phyloP scores from a whole-genome alignment of 495 filamentous ascomycete genomes.

The Penicillium daleae region DNA sequence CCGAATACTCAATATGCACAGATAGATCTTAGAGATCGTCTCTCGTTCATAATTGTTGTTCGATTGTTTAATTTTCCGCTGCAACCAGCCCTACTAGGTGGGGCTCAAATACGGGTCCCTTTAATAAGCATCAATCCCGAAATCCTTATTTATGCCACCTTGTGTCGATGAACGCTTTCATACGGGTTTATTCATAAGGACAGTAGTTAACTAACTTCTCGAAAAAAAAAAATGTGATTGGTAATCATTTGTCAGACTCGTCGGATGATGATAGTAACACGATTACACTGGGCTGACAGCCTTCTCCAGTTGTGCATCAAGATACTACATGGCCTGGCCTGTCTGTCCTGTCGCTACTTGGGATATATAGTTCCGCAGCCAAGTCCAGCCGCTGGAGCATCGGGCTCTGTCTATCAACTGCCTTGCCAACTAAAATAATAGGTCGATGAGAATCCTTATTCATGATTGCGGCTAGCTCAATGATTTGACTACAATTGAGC shows the following conservation, averaged over 20 bases:
- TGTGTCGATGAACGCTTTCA: background rate
- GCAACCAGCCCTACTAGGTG: background rate
- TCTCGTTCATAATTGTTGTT: background rate
- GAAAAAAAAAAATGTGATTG: background rate
- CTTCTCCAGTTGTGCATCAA: background rate
- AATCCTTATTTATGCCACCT: background rate
- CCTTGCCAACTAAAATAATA: background rate
- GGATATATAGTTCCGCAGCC: background rate
- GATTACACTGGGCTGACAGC: background rate
- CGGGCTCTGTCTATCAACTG: background rate
- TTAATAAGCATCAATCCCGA: background rate
- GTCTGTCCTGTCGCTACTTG: too few species aligned
- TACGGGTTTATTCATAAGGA: background rate
- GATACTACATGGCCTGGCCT: background rate
- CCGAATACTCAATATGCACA: background rate
- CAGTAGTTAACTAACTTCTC: background rate
- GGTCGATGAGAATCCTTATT: background rate
- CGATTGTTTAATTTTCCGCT: background rate
- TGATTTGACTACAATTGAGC: too few species aligned
- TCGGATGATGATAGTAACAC: background rate
- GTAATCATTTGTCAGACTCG: background rate
- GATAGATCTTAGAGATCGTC: too few species aligned
- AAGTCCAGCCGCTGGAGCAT: background rate
- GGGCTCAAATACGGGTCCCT: background rate
- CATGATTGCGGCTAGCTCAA: background rate